These are phyloP conservation scores for Venturia asperata DNA, from an alignment of 2,329 filamentous ascomycete species.

Conservation along the genomic window DNA sequence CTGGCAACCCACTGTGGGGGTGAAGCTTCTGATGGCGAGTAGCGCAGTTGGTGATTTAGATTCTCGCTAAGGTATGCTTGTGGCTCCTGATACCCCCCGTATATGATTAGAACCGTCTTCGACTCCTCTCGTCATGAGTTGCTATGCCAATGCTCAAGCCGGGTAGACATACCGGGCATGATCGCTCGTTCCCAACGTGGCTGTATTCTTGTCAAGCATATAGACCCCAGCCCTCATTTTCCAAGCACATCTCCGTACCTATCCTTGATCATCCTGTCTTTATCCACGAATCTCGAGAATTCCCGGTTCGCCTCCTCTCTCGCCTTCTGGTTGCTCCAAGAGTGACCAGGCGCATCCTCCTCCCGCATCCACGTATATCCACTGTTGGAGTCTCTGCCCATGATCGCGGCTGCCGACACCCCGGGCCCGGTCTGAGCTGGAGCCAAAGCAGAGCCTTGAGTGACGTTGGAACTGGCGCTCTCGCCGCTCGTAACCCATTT, in stretches of 20 bases:
- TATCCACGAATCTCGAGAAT: slow-evolving; percentile 13
- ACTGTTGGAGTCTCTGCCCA: slow-evolving; percentile 49
- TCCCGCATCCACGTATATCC: slow-evolving; percentile 52
- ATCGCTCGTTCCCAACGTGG: background rate
- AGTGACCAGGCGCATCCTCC: slow-evolving; percentile 52
- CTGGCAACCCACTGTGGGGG: too few species aligned
- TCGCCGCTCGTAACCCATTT: slow-evolving; percentile 48
- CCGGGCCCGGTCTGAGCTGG: slow-evolving; percentile 64
- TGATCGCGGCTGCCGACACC: slow-evolving; percentile 49
- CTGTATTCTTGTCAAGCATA: background rate
- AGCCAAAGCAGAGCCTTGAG: slow-evolving; percentile 81
- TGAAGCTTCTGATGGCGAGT: too few species aligned
- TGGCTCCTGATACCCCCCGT: background rate
- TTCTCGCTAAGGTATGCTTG: background rate
- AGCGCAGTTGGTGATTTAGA: too few species aligned
- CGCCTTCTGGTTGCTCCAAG: slow-evolving; percentile 19
- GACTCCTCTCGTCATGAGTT: background rate
- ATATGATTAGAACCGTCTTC: background rate
- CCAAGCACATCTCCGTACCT: slow-evolving; percentile 23
- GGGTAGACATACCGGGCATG: background rate
- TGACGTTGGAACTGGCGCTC: slow-evolving; percentile 51
- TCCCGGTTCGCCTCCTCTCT: slow-evolving; percentile 17
- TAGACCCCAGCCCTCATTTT: slow-evolving; percentile 15
- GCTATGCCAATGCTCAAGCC: background rate
- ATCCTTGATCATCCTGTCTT: slow-evolving; percentile 20